Conservation (phyloP, 2,329 filamentous ascomycete genomes). For the Hirsutella minnesotensis region DNA sequence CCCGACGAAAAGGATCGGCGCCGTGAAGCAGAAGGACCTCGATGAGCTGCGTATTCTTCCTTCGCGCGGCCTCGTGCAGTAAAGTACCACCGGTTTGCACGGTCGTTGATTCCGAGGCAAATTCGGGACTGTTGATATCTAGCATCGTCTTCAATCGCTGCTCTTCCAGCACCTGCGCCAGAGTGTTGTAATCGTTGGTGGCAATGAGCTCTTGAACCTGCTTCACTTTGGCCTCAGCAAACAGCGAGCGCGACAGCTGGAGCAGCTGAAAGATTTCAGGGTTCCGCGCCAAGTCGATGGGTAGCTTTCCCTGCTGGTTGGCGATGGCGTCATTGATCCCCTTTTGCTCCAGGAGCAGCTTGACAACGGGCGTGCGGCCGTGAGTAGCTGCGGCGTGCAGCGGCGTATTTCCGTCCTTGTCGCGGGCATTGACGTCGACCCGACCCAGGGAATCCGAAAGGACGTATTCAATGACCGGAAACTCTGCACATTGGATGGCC, state of each 20-base stretch:
- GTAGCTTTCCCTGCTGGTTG: conserved; percentile 74
- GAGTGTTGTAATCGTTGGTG: conserved; percentile 59
- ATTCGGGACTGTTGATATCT: conserved; percentile 85
- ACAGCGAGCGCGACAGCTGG: conserved; percentile 80
- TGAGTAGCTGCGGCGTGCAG: conserved; percentile 79
- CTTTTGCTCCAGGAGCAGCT: conserved; percentile 68
- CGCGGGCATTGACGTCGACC: conserved; percentile 78
- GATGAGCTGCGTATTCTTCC: conserved; percentile 76
- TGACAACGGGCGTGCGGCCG: conserved; percentile 69
- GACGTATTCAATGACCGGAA: conserved; percentile 89
- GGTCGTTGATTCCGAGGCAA: conserved; percentile 70
- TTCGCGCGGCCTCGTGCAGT: conserved; percentile 84
- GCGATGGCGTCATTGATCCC: conserved; percentile 79
- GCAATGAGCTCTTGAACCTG: conserved; percentile 72
- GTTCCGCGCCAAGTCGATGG: conserved; percentile 79
- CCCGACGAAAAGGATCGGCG: conserved; percentile 87
- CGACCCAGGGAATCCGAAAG: conserved; percentile 57
- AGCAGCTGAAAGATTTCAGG: conserved; percentile 94
- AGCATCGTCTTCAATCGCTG: conserved; percentile 73
- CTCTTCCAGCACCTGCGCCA: conserved; percentile 76
- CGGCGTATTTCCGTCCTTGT: conserved; percentile 89
- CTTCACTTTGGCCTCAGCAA: conserved; percentile 74
- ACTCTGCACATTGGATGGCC: conserved; percentile 89
- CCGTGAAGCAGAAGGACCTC: conserved; percentile 86
- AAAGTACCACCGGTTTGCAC: conserved; percentile 79